Percentiles rank a stretch among this genome's conserved stretches.
Conservation (phyloP, 2,329 filamentous ascomycete genomes). For the Coniosporium tulheliwenetii region DNA sequence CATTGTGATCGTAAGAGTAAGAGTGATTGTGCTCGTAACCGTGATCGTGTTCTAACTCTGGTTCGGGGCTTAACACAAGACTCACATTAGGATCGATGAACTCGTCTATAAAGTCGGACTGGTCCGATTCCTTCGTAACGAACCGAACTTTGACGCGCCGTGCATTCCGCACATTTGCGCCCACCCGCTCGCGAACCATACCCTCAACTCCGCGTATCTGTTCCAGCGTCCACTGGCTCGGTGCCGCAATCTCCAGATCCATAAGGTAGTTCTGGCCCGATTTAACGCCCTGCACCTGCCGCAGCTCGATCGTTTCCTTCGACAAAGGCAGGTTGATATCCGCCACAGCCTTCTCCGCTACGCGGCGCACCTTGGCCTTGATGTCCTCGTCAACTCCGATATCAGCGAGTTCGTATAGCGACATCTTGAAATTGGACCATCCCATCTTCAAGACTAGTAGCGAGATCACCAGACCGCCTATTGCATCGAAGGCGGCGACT, state of each 20-base stretch:
- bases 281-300: slow-evolving; percentile 78
- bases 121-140: too few species aligned
- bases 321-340: slow-evolving; percentile 22
- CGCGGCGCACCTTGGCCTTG: slow-evolving; percentile 52
- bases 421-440: slow-evolving; percentile 65
- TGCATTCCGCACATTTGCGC: slow-evolving; percentile 42
- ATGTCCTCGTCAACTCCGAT: slow-evolving; percentile 75
- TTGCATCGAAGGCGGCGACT: slow-evolving; percentile 85
- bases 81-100: too few species aligned
- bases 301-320: slow-evolving; percentile 50
- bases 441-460: slow-evolving; percentile 86
- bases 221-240: slow-evolving; percentile 59
- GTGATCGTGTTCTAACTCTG: too few species aligned
- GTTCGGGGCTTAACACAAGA: too few species aligned
- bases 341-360: slow-evolving; percentile 43
- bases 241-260: slow-evolving; percentile 74
- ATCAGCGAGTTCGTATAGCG: slow-evolving; percentile 82
- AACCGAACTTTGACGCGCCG: too few species aligned
- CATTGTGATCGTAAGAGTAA: too few species aligned
- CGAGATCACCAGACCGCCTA: slow-evolving; percentile 84
- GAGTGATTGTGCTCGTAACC: too few species aligned
- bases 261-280: slow-evolving; percentile 93
- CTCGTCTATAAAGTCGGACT: too few species aligned
- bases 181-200: slow-evolving; percentile 54
- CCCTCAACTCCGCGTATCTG: slow-evolving; percentile 58